These are phyloP conservation scores for Cutaneotrichosporon cyanovorans DNA, from an alignment of 1,284 basidiomycete species.

Conservation along the genomic window DNA sequence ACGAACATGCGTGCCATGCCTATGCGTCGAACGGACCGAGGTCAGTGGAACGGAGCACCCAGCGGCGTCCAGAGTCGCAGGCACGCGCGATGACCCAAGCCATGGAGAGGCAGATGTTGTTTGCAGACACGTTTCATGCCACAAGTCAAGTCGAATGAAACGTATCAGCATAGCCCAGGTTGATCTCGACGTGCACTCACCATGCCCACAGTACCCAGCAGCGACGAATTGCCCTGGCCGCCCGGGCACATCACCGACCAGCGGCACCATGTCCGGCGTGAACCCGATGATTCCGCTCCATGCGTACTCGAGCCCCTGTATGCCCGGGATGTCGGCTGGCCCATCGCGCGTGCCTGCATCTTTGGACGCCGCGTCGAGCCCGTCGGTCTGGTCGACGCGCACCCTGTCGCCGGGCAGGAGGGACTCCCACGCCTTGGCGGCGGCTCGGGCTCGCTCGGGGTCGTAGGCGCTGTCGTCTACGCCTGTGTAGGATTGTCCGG, in stretches of 20 bases:
- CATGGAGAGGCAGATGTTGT: no score
- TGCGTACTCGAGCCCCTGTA: conserved; percentile 30
- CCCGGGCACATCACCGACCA: conserved; percentile 31
- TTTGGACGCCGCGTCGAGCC: conserved; percentile 6
- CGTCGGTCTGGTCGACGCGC: background rate
- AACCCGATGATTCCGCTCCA: conserved; percentile 38
- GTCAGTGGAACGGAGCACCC: no score
- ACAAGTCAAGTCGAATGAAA: no score
- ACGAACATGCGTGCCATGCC: conserved; percentile 42
- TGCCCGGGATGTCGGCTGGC: conserved; percentile 7
- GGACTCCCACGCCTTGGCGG: conserved; percentile 9
- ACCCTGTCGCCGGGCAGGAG: conserved; percentile 26
- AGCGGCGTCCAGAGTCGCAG: no score
- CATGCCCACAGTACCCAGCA: conserved; percentile 39
- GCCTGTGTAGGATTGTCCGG: no score
- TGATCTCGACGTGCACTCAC: conserved; percentile 15
- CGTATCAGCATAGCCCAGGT: background rate
- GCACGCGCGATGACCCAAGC: no score
- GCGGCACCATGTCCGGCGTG: conserved; percentile 35
- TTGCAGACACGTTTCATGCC: no score
- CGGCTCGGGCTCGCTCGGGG: conserved; percentile 14
- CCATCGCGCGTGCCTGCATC: conserved; percentile 1
- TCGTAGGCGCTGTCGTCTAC: conserved; percentile 23
- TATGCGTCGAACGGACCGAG: background rate
- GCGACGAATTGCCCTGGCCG: conserved; percentile 32